Evolutionary conservation across 805 yeast genomes (phyloP).

Genomic region (Torulaspora gathmanii): DNA sequence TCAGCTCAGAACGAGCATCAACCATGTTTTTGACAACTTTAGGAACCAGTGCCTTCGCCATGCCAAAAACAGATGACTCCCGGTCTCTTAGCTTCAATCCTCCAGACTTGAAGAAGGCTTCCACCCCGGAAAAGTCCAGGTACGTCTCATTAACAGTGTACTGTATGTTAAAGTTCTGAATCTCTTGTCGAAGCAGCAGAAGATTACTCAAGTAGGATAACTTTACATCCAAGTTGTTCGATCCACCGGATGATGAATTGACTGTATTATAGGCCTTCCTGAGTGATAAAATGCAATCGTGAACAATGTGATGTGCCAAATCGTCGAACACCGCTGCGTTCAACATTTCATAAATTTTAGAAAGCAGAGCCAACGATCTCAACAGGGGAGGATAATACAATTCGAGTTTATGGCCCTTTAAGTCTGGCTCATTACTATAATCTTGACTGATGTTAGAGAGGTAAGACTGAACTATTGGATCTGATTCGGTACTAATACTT

Average conservation of each 20-base stretch:
- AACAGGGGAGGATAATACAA: slow-evolving; percentile 65
- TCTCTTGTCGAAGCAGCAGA: slow-evolving; percentile 61
- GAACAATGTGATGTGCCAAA: slow-evolving; percentile 81
- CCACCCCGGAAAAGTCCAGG: slow-evolving; percentile 76
- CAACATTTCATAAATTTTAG: slow-evolving; percentile 74
- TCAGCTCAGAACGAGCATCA: slow-evolving; percentile 72
- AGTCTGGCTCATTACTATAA: neutral
- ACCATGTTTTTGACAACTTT: slow-evolving; percentile 74
- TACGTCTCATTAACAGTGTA: slow-evolving; percentile 65
- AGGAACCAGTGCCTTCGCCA: slow-evolving; percentile 69
- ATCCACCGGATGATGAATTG: slow-evolving; percentile 45
- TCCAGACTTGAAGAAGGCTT: slow-evolving; percentile 43
- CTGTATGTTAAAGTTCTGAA: slow-evolving; percentile 75
- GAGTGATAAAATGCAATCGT: slow-evolving; percentile 63
- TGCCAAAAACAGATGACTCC: slow-evolving; percentile 37
- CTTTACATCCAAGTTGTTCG: slow-evolving; percentile 46
- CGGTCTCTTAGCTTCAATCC: slow-evolving; percentile 9
- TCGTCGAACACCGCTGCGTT: slow-evolving; percentile 80
- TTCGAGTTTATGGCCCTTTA: slow-evolving; percentile 2
- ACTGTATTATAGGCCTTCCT: slow-evolving; percentile 46
- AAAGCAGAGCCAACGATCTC: slow-evolving; percentile 61
- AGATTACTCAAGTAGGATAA: slow-evolving; percentile 70
- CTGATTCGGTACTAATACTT: slow-evolving; percentile 12
- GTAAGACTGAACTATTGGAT: slow-evolving; percentile 14
- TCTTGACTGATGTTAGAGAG: slow-evolving; percentile 8